These are phyloP conservation scores for Erodium trifolium DNA, from an alignment of 441 rosid genomes.

Conservation along the genomic window DNA sequence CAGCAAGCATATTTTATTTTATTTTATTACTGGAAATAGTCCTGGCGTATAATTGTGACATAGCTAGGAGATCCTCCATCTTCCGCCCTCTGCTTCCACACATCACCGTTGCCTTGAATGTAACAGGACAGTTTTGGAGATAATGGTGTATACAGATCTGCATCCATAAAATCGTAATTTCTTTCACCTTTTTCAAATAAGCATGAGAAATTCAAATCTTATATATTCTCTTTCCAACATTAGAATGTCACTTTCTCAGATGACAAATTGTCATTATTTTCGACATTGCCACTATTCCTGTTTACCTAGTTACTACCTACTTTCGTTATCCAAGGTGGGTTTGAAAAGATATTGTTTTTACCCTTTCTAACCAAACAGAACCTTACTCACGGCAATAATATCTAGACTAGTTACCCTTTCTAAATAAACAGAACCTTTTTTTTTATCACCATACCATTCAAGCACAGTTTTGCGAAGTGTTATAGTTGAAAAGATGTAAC, in stretches of 20 bases:
- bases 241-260: background rate
- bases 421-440: no score
- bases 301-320: background rate
- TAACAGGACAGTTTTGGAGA: constrained; percentile 57
- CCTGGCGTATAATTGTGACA: constrained; percentile 33
- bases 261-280: background rate
- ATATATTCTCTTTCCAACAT: background rate
- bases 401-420: no score
- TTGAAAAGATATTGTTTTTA: background rate
- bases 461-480: no score
- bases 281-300: background rate
- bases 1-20: background rate
- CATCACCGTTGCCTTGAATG: constrained; percentile 47
- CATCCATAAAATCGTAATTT: constrained; percentile 11
- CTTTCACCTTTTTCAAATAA: background rate
- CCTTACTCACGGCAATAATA: background rate
- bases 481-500: background rate
- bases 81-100: constrained; percentile 45
- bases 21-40: constrained; percentile 42
- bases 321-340: background rate
- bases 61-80: constrained; percentile 35
- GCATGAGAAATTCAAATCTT: background rate
- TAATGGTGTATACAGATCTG: constrained; percentile 49
- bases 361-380: background rate
- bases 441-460: no score